Evolutionary conservation across 2,329 filamentous ascomycete genomes (phyloP), one percentile per base, ranked within the genome.

Genomic region (Claviceps quebecensis): DNA sequence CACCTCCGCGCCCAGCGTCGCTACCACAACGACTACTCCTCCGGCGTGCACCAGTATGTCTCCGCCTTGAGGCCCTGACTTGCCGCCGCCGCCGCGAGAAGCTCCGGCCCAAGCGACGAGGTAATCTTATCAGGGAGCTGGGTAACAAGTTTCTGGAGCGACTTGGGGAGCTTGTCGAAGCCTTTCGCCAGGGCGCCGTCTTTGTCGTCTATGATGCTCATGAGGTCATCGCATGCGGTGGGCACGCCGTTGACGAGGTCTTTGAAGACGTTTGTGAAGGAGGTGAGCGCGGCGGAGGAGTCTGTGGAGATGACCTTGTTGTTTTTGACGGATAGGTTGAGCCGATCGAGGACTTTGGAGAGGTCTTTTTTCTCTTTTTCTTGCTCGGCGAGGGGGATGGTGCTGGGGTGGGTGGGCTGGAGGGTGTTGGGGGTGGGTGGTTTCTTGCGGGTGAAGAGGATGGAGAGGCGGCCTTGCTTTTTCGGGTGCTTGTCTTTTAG

Each of bases 161-260:
- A 87, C 0, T 74, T 73, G 0, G 91, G 91, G 45, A 97, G 77
- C 56, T 81, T 75, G 52, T 81, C 78, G 61, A 77, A 84, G 53
- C 73, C 74, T 52, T 73, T 72, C 41, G 73, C 70, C n/a, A 84
- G 70, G n/a, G 74, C 69, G 53, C 76, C 75, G 60, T 83, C 77
- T 54, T 74, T 74, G 61, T 83, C 78, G 53, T 82, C 77, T 44
- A 84, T 66, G 22, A 84, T 73, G 14, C 63, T 60, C 2, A 73
- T 81, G n/a, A 98, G 82, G 64, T 98, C 93, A 62, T 85, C 77
- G 66, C 94, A 95, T 2, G 93, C 93, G 0, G 91, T 96, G 3
- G 93, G 93, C 1, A 88, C 93, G 55, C 93, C 93, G 63, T 89
- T 90, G 60, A 93, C 80, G 16, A 96, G 78, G 64, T 98, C 93